A percentile compares a stretch with the other conserved stretches of the same genome.
Evolutionary conservation across 2,329 filamentous ascomycete species (phyloP).

Genomic region (Fusarium sp.): DNA sequence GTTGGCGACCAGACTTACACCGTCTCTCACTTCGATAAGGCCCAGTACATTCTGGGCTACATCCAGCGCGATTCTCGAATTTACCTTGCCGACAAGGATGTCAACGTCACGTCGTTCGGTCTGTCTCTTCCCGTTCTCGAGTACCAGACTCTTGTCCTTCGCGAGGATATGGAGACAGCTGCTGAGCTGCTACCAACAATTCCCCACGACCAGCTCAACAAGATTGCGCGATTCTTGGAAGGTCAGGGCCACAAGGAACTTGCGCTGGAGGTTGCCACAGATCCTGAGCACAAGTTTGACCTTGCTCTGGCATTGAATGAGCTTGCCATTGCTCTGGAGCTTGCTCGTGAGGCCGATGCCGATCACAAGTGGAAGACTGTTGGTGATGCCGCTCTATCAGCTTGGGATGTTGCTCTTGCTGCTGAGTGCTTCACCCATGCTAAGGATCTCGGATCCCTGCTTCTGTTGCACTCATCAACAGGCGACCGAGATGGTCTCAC

Average conservation of each 20-base stretch:
- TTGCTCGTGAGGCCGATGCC: constrained; percentile 84
- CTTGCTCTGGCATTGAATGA: constrained; percentile 86
- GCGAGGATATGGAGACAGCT: constrained; percentile 92
- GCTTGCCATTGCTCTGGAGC: constrained; percentile 85
- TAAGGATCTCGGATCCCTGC: constrained; percentile 88
- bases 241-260: constrained; percentile 97
- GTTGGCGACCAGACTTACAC: constrained; percentile 99
- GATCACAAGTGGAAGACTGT: constrained; percentile 99
- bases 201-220: constrained; percentile 94
- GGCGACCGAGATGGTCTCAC: constrained; percentile 81
- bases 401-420: constrained; percentile 89
- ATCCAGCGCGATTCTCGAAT: constrained; percentile 95
- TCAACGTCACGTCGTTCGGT: constrained; percentile 89
- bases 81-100: constrained; percentile 96
- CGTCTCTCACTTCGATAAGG: constrained; percentile 94
- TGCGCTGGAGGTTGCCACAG: constrained; percentile 92
- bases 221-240: constrained; percentile 96
- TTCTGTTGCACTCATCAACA: constrained; percentile 90
- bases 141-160: constrained; percentile 95
- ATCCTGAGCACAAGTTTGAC: constrained; percentile 96
- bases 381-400: constrained; percentile 87
- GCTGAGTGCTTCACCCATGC: constrained; percentile 94
- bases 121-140: constrained; percentile 94
- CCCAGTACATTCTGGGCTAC: constrained; percentile 95
- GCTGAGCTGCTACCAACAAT: constrained; percentile 87